These are phyloP conservation scores for Colletotrichum viniferum DNA, from an alignment of 2,329 filamentous ascomycete species.

Conservation along the genomic window DNA sequence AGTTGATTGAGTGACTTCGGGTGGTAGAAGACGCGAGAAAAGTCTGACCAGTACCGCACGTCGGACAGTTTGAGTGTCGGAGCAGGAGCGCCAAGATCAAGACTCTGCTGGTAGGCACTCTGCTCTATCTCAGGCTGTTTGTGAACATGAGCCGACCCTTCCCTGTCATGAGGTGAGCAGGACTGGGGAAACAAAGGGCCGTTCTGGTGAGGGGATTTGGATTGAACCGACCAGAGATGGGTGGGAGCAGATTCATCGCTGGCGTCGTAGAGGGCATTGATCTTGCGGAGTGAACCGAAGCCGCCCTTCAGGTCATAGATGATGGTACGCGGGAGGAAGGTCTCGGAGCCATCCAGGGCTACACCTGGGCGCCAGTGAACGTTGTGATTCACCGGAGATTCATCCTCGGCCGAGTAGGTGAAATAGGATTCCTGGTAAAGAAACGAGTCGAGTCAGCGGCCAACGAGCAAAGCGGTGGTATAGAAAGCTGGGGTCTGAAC, in stretches of 20 bases:
- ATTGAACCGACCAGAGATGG: slow-evolving; percentile 36
- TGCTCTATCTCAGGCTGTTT: slow-evolving; percentile 69
- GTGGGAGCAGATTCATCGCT: slow-evolving; percentile 29
- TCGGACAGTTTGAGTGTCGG: slow-evolving; percentile 69
- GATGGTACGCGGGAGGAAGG: slow-evolving; percentile 87
- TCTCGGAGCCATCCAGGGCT: slow-evolving; percentile 84
- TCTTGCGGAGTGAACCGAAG: slow-evolving; percentile 86
- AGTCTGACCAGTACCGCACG: slow-evolving; percentile 98
- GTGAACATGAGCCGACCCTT: slow-evolving; percentile 70
- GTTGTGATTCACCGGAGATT: slow-evolving; percentile 77
- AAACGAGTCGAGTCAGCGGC: background rate
- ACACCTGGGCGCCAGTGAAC: slow-evolving; percentile 87
- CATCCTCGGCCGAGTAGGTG: slow-evolving; percentile 75
- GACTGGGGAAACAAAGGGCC: background rate
- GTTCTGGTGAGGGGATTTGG: background rate
- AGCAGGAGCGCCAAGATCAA: slow-evolving; percentile 72
- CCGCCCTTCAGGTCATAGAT: slow-evolving; percentile 96
- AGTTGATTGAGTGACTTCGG: slow-evolving; percentile 86
- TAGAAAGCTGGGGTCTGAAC: slow-evolving; percentile 41
- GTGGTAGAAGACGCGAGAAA: slow-evolving; percentile 90
- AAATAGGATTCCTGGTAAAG: slow-evolving; percentile 87
- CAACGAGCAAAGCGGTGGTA: background rate
- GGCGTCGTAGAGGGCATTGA: slow-evolving; percentile 84
- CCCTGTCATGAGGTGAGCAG: slow-evolving; percentile 48
- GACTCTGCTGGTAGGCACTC: slow-evolving; percentile 78